Evolutionary conservation across 1,284 basidiomycete genomes (phyloP).

Genomic region (Ustilago bromivora): DNA sequence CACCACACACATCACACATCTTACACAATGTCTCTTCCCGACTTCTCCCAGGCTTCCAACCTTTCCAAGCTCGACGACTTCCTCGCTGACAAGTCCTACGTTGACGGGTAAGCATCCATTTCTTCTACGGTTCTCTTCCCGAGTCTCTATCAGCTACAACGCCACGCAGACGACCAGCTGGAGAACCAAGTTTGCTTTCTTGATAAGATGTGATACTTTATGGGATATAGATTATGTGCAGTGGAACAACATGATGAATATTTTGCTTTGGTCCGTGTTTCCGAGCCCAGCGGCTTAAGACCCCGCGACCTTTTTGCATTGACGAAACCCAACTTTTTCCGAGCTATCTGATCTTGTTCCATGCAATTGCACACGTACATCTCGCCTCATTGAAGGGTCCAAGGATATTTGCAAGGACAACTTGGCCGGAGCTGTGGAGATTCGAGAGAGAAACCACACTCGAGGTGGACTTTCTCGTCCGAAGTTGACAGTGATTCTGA

Average conservation of each 20-base stretch:
- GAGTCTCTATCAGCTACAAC: slow-evolving; percentile 19
- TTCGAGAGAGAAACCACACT: background rate
- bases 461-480: background rate
- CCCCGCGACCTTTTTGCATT: slow-evolving; percentile 69
- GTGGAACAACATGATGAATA: slow-evolving; percentile 61
- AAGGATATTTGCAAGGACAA: background rate
- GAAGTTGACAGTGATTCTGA: slow-evolving; percentile 14
- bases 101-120: slow-evolving; percentile 65
- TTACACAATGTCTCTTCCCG: slow-evolving; percentile 67
- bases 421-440: slow-evolving; percentile 1
- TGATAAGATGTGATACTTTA: background rate
- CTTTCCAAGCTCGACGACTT: slow-evolving; percentile 63
- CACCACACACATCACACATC: slow-evolving; percentile 23
- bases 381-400: background rate
- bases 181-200: background rate
- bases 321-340: slow-evolving; percentile 67
- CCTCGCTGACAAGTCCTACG: slow-evolving; percentile 66
- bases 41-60: slow-evolving; percentile 62
- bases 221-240: background rate
- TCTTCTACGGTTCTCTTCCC: background rate
- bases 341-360: slow-evolving; percentile 64
- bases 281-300: slow-evolving; percentile 70
- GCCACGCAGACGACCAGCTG: background rate
- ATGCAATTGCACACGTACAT: background rate
- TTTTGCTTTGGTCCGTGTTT: slow-evolving; percentile 70